Evolutionary conservation across 2,329 filamentous ascomycete genomes (phyloP).

Genomic region (Falciphora oryzae): DNA sequence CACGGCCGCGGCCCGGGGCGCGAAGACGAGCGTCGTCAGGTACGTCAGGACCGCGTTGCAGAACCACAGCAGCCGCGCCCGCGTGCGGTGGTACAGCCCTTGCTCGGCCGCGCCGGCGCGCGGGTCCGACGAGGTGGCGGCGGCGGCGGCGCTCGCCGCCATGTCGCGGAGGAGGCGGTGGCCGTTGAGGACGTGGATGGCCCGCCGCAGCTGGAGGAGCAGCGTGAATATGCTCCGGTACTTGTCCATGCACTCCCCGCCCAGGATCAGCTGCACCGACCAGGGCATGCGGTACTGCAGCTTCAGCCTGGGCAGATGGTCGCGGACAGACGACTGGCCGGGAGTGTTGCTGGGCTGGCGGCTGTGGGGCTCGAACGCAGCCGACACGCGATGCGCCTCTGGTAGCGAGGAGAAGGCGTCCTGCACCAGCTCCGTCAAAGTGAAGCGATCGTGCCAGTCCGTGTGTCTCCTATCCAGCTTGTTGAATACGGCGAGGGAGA

Average conservation of each 20-base stretch:
- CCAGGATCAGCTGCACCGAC: constrained; percentile 67
- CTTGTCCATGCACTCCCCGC: constrained; percentile 52
- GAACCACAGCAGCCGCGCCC: constrained; percentile 72
- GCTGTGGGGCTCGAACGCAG: constrained; percentile 37
- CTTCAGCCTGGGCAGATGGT: constrained; percentile 55
- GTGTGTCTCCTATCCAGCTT: constrained; percentile 58
- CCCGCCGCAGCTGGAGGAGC: constrained; percentile 70
- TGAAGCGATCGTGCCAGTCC: constrained; percentile 75
- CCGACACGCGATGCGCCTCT: constrained; percentile 56
- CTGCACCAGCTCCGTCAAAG: constrained; percentile 71
- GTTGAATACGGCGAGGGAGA: constrained; percentile 67
- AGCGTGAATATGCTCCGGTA: constrained; percentile 73
- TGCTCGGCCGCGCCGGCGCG: constrained; percentile 33
- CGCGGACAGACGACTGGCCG: constrained; percentile 45
- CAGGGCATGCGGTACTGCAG: constrained; percentile 64
- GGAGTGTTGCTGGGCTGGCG: neutral
- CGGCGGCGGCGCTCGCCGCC: constrained; percentile 20
- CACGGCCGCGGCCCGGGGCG: constrained; percentile 53
- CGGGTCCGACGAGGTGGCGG: neutral
- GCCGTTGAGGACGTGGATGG: constrained; percentile 59
- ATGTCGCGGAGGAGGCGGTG: constrained; percentile 39
- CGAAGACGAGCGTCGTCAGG: constrained; percentile 66
- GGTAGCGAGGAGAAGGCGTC: constrained; percentile 58
- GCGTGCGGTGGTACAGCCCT: constrained; percentile 52
- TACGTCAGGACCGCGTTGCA: constrained; percentile 69